Percentiles rank a stretch among this genome's conserved stretches.
These are phyloP conservation scores for Dioscorea zingiberensis DNA, from an alignment of 106 monocot species.

Conservation along the genomic window DNA sequence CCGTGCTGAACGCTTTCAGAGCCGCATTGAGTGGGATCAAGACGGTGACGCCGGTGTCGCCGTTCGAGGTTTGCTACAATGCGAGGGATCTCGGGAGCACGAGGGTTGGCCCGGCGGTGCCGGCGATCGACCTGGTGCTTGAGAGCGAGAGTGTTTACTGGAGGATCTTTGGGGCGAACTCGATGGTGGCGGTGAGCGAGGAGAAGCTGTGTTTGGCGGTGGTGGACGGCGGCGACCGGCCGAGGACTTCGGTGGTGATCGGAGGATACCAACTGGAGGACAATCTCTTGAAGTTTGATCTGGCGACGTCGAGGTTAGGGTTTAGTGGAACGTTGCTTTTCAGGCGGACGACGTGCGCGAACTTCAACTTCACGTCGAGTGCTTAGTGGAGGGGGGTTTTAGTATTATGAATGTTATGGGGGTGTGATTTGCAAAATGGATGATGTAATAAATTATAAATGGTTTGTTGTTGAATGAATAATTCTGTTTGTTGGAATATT, in stretches of 20 bases:
- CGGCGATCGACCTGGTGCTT: constrained; percentile 43
- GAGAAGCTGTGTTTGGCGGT: constrained; percentile 54
- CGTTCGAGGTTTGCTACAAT: constrained; percentile 45
- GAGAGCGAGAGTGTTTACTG: constrained; percentile 26
- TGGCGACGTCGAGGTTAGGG: constrained; percentile 44
- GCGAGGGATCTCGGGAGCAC: constrained; percentile 24
- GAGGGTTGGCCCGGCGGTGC: constrained; percentile 48
- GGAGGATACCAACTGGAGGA: constrained; percentile 69
- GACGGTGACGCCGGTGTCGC: constrained; percentile 23
- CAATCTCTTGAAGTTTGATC: constrained; percentile 66
- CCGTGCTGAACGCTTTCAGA: constrained; percentile 27
- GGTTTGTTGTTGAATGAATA: too few species aligned
- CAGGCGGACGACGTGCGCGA: constrained; percentile 49
- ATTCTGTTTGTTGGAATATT: too few species aligned
- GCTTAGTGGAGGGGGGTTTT: background rate
- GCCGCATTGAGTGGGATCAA: constrained; percentile 5
- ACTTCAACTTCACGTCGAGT: constrained; percentile 52
- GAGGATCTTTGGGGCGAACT: constrained; percentile 52
- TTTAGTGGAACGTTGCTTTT: constrained; percentile 54
- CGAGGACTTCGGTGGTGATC: constrained; percentile 54
- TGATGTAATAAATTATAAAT: too few species aligned
- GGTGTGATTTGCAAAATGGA: too few species aligned
- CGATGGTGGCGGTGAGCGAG: constrained; percentile 45
- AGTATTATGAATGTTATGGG: too few species aligned
- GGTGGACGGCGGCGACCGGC: constrained; percentile 46